Conservation (phyloP, 192 early-diverging fungal species). For the Diversispora eburnea region DNA sequence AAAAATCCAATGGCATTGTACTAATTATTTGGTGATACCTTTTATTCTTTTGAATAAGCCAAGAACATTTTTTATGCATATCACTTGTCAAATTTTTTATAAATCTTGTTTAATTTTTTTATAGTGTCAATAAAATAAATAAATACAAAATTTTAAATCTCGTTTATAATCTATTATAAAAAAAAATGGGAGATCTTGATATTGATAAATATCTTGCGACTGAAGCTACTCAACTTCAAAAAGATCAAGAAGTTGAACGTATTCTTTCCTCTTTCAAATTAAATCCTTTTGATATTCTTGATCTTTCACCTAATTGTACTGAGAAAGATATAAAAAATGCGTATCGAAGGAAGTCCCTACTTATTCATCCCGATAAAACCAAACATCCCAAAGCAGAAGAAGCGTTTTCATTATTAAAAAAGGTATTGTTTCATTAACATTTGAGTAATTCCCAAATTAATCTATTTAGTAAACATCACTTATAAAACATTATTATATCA, state of each 20-base stretch:
- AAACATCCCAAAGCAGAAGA: conserved; percentile 51
- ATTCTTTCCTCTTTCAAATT: conserved; percentile 51
- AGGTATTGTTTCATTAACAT: conserved; percentile 12
- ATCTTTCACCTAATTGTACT: conserved; percentile 40
- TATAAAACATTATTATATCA: no score
- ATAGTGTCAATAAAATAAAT: no score
- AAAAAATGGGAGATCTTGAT: conserved; percentile 37
- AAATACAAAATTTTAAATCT: no score
- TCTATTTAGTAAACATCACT: no score
- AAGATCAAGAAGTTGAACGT: conserved; percentile 58
- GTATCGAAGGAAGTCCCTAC: conserved; percentile 58
- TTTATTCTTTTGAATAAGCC: no score
- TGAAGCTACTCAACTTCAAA: conserved; percentile 45
- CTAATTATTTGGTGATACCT: no score
- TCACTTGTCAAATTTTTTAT: no score
- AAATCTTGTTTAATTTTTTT: no score
- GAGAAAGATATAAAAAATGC: conserved; percentile 52
- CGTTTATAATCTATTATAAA: not conserved
- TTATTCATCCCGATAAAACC: conserved; percentile 62
- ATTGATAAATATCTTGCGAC: conserved; percentile 49
- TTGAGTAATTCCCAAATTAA: not conserved
- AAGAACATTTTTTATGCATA: no score
- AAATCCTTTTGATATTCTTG: conserved; percentile 56
- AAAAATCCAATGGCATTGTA: no score
- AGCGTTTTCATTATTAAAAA: conserved; percentile 55